phyloP scores from a whole-genome alignment of 352 stramenopile genomes.

The Saprolegnia diclina region DNA sequence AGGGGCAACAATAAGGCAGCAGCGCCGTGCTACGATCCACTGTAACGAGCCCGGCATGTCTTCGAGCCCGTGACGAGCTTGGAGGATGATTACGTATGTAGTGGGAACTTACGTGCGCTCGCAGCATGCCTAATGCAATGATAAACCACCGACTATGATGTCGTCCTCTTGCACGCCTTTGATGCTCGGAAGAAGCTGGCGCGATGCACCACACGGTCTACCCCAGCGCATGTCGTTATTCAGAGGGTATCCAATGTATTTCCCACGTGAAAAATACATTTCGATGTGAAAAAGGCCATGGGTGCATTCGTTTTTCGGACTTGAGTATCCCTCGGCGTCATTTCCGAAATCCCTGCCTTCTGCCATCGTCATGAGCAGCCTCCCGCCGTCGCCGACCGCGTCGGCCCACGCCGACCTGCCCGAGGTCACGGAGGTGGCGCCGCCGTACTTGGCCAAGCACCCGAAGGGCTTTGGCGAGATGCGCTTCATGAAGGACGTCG shows the following conservation, averaged over 20 bases:
- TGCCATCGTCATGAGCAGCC: background rate
- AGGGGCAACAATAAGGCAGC: no score
- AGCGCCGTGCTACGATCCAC: no score
- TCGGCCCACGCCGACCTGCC: background rate
- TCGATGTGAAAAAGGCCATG: background rate
- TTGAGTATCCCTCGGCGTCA: background rate
- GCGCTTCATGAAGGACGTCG: slow-evolving; percentile 59
- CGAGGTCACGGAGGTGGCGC: slow-evolving; percentile 7
- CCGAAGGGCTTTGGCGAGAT: slow-evolving; percentile 78
- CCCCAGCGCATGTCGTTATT: background rate
- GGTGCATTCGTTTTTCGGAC: background rate
- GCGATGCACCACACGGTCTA: background rate
- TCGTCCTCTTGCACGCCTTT: background rate
- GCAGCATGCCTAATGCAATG: no score
- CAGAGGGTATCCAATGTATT: background rate
- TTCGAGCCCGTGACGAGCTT: no score
- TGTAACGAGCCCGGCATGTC: no score
- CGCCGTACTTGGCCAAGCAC: slow-evolving; percentile 72
- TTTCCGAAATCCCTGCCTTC: background rate
- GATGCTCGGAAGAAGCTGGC: background rate
- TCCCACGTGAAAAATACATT: slow-evolving; percentile 6
- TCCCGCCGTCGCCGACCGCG: background rate
- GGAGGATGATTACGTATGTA: no score
- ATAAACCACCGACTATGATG: background rate
- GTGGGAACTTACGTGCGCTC: no score